These are phyloP conservation scores for Pseudozyma pruni DNA, from an alignment of 1,284 basidiomycete genomes.

Conservation along the genomic window DNA sequence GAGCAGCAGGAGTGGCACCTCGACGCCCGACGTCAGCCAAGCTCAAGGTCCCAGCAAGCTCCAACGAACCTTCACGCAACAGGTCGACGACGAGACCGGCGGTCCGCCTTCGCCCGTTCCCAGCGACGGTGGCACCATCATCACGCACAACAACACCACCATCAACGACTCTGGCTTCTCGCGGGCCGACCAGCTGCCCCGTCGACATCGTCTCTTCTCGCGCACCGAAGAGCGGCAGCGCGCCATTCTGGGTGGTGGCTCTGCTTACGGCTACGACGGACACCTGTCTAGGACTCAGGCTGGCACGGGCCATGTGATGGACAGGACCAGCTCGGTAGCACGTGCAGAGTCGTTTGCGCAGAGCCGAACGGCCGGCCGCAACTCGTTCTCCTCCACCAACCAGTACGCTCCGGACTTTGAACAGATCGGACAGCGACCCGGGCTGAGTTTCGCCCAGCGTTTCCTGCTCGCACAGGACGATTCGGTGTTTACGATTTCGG, in stretches of 20 bases:
- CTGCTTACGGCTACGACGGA: slow-evolving; percentile 56
- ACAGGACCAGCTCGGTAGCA: background rate
- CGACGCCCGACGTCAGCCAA: slow-evolving; percentile 12
- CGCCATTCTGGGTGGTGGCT: slow-evolving; percentile 53
- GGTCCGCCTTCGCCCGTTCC: slow-evolving; percentile 58
- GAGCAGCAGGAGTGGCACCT: slow-evolving; percentile 13
- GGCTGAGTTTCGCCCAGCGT: slow-evolving; percentile 77
- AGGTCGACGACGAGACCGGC: slow-evolving; percentile 62
- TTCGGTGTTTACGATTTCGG: slow-evolving; percentile 85
- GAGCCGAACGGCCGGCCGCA: slow-evolving; percentile 23
- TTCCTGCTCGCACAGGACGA: slow-evolving; percentile 80
- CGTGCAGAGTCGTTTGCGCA: slow-evolving; percentile 30
- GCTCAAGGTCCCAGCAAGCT: slow-evolving; percentile 19
- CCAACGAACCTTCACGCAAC: slow-evolving; percentile 59
- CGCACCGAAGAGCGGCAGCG: slow-evolving; percentile 55
- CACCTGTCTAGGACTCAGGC: slow-evolving; percentile 30
- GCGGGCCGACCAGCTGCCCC: slow-evolving; percentile 10
- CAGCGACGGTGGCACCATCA: slow-evolving; percentile 47
- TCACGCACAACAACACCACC: slow-evolving; percentile 43
- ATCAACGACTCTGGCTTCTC: slow-evolving; percentile 53
- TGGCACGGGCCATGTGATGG: slow-evolving; percentile 3
- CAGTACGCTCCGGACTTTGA: slow-evolving; percentile 64
- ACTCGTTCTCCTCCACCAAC: slow-evolving; percentile 33
- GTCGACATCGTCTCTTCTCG: slow-evolving; percentile 41
- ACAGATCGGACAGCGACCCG: slow-evolving; percentile 47